These are phyloP conservation scores for Chenopodium berlandieri DNA, from an alignment of 148 eudicot species.

Conservation along the genomic window DNA sequence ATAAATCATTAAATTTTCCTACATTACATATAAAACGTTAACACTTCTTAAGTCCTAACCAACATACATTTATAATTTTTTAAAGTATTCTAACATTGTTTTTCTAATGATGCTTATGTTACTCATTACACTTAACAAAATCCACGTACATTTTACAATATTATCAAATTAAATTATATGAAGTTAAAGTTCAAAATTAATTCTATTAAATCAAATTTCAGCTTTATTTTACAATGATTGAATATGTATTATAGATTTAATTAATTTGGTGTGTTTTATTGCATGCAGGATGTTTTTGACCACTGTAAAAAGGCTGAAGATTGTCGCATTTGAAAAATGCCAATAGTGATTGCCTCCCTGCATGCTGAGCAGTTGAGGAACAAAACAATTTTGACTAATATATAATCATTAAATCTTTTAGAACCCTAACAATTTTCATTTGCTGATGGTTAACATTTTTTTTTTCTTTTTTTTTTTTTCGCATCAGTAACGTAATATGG, in stretches of 20 bases:
- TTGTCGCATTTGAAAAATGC: slow-evolving; percentile 18
- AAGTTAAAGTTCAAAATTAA: not conserved
- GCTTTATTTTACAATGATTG: not conserved
- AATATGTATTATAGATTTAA: not conserved
- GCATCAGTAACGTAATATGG: no score
- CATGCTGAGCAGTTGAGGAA: not conserved
- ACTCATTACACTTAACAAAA: no score
- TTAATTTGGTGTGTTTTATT: not conserved
- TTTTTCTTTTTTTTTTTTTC: no score
- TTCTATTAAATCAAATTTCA: not conserved
- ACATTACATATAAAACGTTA: no score
- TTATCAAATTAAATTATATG: no score
- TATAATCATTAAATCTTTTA: not conserved
- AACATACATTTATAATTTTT: no score
- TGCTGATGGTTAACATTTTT: not conserved
- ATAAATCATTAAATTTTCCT: no score
- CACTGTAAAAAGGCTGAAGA: slow-evolving; percentile 34
- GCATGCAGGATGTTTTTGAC: slow-evolving; percentile 33
- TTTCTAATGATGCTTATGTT: no score
- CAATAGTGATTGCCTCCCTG: not conserved
- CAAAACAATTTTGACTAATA: slow-evolving; percentile 2
- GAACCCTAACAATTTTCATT: not conserved
- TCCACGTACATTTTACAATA: no score
- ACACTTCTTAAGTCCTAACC: no score
- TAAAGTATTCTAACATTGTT: no score